phyloP scores from a whole-genome alignment of 2,329 filamentous ascomycete species.

The Purpureocillium takamizusanense region DNA sequence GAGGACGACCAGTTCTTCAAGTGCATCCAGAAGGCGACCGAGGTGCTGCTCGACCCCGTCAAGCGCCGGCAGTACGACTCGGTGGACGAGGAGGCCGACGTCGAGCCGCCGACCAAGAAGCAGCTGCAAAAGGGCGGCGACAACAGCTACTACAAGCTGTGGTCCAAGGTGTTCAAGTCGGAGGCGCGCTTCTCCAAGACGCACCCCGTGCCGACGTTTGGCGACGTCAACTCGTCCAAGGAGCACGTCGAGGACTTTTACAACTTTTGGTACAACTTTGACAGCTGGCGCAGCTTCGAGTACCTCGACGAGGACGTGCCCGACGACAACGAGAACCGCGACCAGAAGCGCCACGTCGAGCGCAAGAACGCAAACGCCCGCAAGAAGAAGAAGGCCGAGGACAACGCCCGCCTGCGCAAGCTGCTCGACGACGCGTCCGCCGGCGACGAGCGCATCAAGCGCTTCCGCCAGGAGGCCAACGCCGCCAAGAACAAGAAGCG shows the following conservation, averaged over 20 bases:
- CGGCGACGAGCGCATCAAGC: slow-evolving; percentile 91
- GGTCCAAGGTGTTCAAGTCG: slow-evolving; percentile 81
- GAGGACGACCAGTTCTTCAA: slow-evolving; percentile 99
- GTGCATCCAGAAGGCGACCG: slow-evolving; percentile 97
- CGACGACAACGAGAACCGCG: slow-evolving; percentile 96
- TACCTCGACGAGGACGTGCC: slow-evolving; percentile 98
- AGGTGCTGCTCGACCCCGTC: slow-evolving; percentile 83
- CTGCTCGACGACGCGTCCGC: slow-evolving; percentile 80
- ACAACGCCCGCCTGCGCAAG: slow-evolving; percentile 82
- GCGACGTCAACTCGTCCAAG: slow-evolving; percentile 73
- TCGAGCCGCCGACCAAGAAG: slow-evolving; percentile 90
- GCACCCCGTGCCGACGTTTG: slow-evolving; percentile 81
- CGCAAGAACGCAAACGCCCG: slow-evolving; percentile 96
- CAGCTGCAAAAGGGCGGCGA: slow-evolving; percentile 77
- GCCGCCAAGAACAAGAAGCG: slow-evolving; percentile 95
- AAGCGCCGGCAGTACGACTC: slow-evolving; percentile 95
- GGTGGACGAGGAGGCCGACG: slow-evolving; percentile 86
- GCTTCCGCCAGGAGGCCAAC: slow-evolving; percentile 85
- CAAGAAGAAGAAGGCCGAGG: slow-evolving; percentile 99
- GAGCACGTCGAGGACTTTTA: slow-evolving; percentile 93
- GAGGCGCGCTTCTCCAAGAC: slow-evolving; percentile 88
- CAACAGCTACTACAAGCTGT: slow-evolving; percentile 97
- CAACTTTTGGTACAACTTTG: slow-evolving; percentile 99
- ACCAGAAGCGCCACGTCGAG: slow-evolving; percentile 97
- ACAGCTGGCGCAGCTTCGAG: slow-evolving; percentile 95